Evolutionary conservation across 345 rosid species (phyloP).

Genomic region (Salix koriyanagi): DNA sequence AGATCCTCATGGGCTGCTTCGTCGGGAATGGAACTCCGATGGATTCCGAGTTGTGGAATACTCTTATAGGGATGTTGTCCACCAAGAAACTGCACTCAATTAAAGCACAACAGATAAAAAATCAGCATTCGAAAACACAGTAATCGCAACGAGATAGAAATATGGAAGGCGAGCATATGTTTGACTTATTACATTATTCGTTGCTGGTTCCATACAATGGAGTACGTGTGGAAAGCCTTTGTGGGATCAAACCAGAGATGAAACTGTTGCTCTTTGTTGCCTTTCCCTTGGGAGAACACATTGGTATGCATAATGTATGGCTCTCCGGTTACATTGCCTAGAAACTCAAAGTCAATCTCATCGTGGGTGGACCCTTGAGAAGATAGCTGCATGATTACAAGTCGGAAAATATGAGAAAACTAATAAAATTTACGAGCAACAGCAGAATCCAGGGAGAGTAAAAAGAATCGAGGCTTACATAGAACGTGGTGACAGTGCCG

Average conservation of each 20-base stretch:
- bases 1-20: constrained; percentile 12
- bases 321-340: constrained; percentile 6
- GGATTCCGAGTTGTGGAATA: constrained; percentile 10
- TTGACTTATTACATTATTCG: constrained; percentile 7
- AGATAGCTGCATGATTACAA: neutral
- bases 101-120: neutral
- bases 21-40: neutral
- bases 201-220: constrained; percentile 4
- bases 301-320: constrained; percentile 13
- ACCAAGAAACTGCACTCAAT: constrained; percentile 2
- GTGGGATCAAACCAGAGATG: constrained; percentile 18
- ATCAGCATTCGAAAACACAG: neutral
- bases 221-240: constrained; percentile 8
- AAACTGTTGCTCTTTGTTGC: constrained; percentile 6
- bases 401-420: neutral
- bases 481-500: constrained; percentile 6
- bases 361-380: constrained; percentile 13
- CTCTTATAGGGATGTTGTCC: constrained; percentile 12
- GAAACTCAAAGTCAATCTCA: constrained; percentile 11
- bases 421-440: neutral
- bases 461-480: neutral
- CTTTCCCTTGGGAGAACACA: constrained; percentile 8
- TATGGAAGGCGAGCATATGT: neutral
- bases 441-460: neutral
- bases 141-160: neutral